Evolutionary conservation across 345 rosid genomes (phyloP).

Genomic region (Nephelium lappaceum): DNA sequence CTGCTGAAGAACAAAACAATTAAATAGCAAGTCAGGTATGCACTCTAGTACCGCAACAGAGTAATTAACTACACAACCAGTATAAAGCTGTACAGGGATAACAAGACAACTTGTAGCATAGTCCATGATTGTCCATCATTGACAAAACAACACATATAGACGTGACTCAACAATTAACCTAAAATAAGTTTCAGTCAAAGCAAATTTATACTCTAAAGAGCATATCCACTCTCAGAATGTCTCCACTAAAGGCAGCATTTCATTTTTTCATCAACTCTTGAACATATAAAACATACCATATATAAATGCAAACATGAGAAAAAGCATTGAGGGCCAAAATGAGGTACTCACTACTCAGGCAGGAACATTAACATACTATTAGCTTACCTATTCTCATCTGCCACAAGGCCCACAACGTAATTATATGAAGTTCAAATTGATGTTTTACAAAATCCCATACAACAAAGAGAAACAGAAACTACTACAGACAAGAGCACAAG

Average conservation of each 20-base stretch:
- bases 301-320: neutral
- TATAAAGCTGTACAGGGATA: neutral
- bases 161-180: neutral
- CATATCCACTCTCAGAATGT: neutral
- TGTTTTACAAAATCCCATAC: neutral
- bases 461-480: neutral
- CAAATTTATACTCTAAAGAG: neutral
- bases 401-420: neutral
- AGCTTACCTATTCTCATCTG: neutral
- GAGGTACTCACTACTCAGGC: neutral
- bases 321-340: neutral
- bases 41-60: too few species aligned
- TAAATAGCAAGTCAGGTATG: too few species aligned
- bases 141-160: neutral
- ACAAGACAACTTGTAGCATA: neutral
- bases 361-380: neutral
- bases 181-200: slow-evolving; percentile 1
- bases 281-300: neutral
- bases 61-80: neutral
- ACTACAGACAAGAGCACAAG: neutral
- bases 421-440: neutral
- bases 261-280: neutral
- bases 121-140: neutral
- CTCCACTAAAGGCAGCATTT: neutral
- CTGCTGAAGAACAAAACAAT: neutral